phyloP scores from a whole-genome alignment of 495 filamentous ascomycete species.

The Melanomma pulvis-pyrius region DNA sequence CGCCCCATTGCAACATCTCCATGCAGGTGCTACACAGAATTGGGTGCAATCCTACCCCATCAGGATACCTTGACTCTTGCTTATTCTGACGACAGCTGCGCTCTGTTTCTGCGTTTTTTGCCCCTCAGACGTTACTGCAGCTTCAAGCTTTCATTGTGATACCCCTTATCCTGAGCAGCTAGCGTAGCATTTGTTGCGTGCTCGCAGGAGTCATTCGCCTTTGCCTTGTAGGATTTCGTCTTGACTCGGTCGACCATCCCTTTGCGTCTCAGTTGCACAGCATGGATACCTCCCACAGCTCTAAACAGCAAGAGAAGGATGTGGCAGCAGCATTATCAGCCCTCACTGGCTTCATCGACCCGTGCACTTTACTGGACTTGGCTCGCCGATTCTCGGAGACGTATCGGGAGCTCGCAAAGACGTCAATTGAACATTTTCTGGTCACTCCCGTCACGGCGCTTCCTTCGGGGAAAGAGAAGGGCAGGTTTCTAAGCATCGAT shows the following conservation, averaged over 20 bases:
- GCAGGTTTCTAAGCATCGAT: constrained; percentile 76
- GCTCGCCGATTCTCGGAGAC: constrained; percentile 63
- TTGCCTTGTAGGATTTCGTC: neutral
- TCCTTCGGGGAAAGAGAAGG: constrained; percentile 63
- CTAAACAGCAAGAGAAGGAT: neutral
- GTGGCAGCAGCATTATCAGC: constrained; percentile 5
- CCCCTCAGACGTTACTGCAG: no score
- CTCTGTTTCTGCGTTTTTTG: neutral
- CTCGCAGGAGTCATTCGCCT: neutral
- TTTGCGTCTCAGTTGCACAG: neutral
- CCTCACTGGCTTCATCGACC: constrained; percentile 26
- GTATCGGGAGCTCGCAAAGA: constrained; percentile 65
- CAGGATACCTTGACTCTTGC: neutral
- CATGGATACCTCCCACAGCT: neutral
- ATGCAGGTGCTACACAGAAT: constrained; percentile 9
- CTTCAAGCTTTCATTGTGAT: neutral
- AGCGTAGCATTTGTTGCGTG: neutral
- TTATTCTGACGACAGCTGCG: constrained; percentile 1
- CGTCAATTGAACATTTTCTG: constrained; percentile 72
- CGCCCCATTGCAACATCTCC: neutral
- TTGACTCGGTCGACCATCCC: neutral
- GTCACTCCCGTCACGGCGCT: constrained; percentile 77
- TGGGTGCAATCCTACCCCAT: constrained; percentile 3
- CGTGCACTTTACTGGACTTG: constrained; percentile 55
- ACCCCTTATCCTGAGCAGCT: neutral